These are phyloP conservation scores for Pseudoturritis turrita DNA, from an alignment of 345 rosid genomes.

Conservation along the genomic window DNA sequence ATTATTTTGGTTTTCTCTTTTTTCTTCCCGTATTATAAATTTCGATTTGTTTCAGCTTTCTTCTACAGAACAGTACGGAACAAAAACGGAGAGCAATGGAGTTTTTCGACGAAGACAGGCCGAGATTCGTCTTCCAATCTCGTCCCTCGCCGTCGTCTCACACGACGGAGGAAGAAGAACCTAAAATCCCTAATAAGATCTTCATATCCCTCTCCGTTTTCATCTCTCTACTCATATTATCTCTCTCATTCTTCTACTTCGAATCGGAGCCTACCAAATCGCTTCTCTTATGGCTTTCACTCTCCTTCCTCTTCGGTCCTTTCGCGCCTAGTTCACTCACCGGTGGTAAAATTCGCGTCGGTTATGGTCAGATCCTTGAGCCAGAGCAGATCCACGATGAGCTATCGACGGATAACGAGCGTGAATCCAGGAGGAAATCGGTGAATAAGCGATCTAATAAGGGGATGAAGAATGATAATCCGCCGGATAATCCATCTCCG, in stretches of 20 bases:
- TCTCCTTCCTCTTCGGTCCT: conserved; percentile 66
- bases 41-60: conserved; percentile 5
- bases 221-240: conserved; percentile 38
- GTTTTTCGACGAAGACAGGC: conserved; percentile 86
- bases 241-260: conserved; percentile 56
- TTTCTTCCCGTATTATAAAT: background rate
- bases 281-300: conserved; percentile 61
- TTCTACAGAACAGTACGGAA: background rate
- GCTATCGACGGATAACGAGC: conserved; percentile 30
- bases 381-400: conserved; percentile 36
- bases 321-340: conserved; percentile 69
- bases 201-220: conserved; percentile 32
- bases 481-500: background rate
- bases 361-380: conserved; percentile 58
- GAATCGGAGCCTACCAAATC: conserved; percentile 63
- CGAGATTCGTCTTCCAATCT: conserved; percentile 70
- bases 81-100: conserved; percentile 48
- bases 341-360: conserved; percentile 77
- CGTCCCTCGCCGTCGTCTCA: conserved; percentile 36
- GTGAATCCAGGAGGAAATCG: conserved; percentile 41
- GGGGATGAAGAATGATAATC: conserved; percentile 33
- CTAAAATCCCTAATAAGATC: conserved; percentile 26
- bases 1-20: no score
- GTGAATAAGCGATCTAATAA: conserved; percentile 47
- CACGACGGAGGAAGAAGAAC: conserved; percentile 5